A percentile compares a stretch with the other conserved stretches of the same genome.
phyloP scores from a whole-genome alignment of 192 early-diverging fungal genomes.

The Coemansia erecta region DNA sequence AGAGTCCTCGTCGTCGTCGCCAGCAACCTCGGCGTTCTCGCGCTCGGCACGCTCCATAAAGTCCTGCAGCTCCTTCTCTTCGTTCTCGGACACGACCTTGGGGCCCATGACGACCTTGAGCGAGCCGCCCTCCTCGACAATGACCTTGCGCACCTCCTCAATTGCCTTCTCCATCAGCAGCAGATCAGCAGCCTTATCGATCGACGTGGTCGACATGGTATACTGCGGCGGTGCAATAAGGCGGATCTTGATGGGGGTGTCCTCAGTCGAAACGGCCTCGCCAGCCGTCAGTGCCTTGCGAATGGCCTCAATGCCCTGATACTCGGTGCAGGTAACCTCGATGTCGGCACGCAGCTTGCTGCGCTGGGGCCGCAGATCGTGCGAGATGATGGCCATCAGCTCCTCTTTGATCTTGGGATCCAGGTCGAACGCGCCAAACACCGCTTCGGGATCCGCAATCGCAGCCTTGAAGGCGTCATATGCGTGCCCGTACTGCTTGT shows the following conservation, averaged over 20 bases:
- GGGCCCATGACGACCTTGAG: conserved; percentile 90
- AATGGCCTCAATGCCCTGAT: conserved; percentile 96
- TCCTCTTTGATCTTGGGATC: conserved; percentile 63
- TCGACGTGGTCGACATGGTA: conserved; percentile 81
- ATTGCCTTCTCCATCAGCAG: conserved; percentile 88
- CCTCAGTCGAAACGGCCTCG: conserved; percentile 74
- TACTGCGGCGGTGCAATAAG: conserved; percentile 94
- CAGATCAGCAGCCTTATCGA: conserved; percentile 84
- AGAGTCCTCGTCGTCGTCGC: conserved; percentile 81
- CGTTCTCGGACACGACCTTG: conserved; percentile 83
- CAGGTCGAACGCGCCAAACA: conserved; percentile 81
- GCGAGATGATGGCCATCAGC: conserved; percentile 78
- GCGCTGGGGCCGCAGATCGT: conserved; percentile 91
- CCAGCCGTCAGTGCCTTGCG: conserved; percentile 85
- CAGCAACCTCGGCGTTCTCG: conserved; percentile 89
- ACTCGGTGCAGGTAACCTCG: conserved; percentile 89
- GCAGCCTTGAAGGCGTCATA: conserved; percentile 96
- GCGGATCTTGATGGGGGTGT: conserved; percentile 79
- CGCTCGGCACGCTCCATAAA: conserved; percentile 85
- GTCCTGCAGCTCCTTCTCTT: conserved; percentile 90
- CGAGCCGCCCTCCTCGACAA: conserved; percentile 69
- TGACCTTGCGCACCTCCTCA: conserved; percentile 71
- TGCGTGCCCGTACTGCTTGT: conserved; percentile 93
- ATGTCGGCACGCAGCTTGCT: conserved; percentile 96
- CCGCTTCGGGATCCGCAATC: conserved; percentile 77